Conservation (phyloP, 225 moss, liverwort and hornwort species). For the Pseudoscleropodium purum region DNA sequence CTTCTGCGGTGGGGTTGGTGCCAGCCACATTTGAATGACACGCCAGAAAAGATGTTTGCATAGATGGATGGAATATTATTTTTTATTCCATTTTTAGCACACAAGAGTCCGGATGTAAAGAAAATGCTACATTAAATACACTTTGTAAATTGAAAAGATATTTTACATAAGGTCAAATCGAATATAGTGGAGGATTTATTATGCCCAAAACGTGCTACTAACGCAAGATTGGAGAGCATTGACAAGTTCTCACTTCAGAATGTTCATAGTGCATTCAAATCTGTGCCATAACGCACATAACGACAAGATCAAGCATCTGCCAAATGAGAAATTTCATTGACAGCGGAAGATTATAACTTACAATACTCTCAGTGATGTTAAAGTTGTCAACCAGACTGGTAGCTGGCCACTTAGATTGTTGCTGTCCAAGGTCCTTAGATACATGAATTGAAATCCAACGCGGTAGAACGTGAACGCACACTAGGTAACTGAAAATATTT, state of each 20-base stretch:
- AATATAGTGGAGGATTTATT: not conserved
- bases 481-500: too few relatives aligned
- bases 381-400: not conserved
- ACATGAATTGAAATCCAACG: not conserved
- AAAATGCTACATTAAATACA: not conserved
- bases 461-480: too few relatives aligned
- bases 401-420: not conserved
- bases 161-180: too few relatives aligned
- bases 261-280: not conserved
- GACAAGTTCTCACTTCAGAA: not conserved
- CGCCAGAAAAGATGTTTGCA: not conserved
- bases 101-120: too few relatives aligned
- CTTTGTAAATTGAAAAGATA: not conserved
- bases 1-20: not conserved
- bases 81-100: not conserved
- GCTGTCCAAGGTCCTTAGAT: not conserved
- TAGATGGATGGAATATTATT: not conserved
- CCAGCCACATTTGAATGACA: not conserved
- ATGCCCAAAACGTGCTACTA: not conserved
- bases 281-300: not conserved
- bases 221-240: not conserved
- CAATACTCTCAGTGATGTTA: not conserved
- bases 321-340: not conserved
- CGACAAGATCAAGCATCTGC: not conserved
- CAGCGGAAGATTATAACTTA: not conserved